Evolutionary conservation across 176 grass and related monocot genomes (phyloP), one percentile per base, ranked within the genome.

Genomic region (Phoenix dactylifera): DNA sequence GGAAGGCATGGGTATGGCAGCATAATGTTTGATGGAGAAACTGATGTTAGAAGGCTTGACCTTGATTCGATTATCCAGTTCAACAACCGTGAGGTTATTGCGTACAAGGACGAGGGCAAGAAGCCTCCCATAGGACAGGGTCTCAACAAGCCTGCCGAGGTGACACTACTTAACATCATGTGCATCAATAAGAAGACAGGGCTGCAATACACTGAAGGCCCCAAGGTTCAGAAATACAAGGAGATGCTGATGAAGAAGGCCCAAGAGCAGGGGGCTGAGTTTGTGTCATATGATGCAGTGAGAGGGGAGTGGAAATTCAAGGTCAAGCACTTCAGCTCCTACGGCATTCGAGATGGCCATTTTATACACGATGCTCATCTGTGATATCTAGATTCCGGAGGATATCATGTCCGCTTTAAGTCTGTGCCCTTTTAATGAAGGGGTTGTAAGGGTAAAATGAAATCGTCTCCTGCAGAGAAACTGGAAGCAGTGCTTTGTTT

Each of bases 231-330:
- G 23, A 82, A 62, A 58, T 96, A 85, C 69, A 83, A 76, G 56
- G 80, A 87, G 62, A 85, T 82, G 74, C 73, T 96, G 62, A 63
- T 66, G 35, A 72, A 55, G 65, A 96, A 87, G 59, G 66, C 77
- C 0, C 51, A 79, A 64, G 68, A 96, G 62, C 86, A 96, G 75
- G 92, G 80, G 0, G 86, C 87, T 1, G 68, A 96, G 49, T 96
- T 96, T 29, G 18, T 90, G 15, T 85, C 92, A 1, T 90, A 82
- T 3, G 71, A 84, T 3, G 55, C 78, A 7, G 67, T 12, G 54
- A 83, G 82, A 74, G 92, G 80, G 0, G 92, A 85, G 77, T 96
- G 91, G 91, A 90, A 90, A 32, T 96, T 90, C 80, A 90, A 80
- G 75, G 91, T 96, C 52, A 67, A 85, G 68, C 80, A 96, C 62